Evolutionary conservation across 257 asterid genomes (phyloP), one percentile per base, ranked within the genome.

Genomic region (Vinca minor): DNA sequence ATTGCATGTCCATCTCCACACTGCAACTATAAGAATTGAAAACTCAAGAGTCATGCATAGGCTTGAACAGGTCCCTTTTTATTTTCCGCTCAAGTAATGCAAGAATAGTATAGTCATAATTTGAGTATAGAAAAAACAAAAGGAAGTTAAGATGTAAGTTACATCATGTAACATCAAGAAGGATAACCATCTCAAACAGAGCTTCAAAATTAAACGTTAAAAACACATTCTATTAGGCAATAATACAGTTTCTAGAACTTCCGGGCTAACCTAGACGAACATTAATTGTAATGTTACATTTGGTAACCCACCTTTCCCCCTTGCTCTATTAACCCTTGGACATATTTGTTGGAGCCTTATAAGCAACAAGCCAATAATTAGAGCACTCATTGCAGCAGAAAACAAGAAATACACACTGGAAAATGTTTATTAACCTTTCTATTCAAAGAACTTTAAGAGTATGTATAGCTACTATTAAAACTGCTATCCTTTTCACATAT

Each of bases 111-210:
- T 0, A 63, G 17, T 55, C 39, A 14, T 2, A 29, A 28, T 29
- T 13, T 18, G 1, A 29, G 6, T 55, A 55, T 55, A 32, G 25
- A 26, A 28, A 15, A 55, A 29, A 54, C 58, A 25, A 6, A 55
- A 53, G 1, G n/a, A 53, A 55, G 46, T n/a, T n/a, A n/a, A n/a
- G n/a, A n/a, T n/a, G n/a, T n/a, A n/a, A n/a, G n/a, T n/a, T n/a
- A n/a, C n/a, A n/a, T n/a, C n/a, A n/a, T n/a, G n/a, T 63, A 46
- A 1, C 45, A 63, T 11, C 20, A 63, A 20, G 54, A 63, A 25
- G 32, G 9, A 46, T 31, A 44, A 46, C 57, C 47, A 32, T 32
- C 18, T 32, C 17, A 1, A 32, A 29, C n/a, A 46, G 45, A 10
- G 17, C 31, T 46, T 25, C n/a, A n/a, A n/a, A 44, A 0, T 26